Percentiles rank a stretch among this genome's conserved stretches.
Conservation (phyloP, 768 basidiomycete species). For the Antrodiella citrinella region DNA sequence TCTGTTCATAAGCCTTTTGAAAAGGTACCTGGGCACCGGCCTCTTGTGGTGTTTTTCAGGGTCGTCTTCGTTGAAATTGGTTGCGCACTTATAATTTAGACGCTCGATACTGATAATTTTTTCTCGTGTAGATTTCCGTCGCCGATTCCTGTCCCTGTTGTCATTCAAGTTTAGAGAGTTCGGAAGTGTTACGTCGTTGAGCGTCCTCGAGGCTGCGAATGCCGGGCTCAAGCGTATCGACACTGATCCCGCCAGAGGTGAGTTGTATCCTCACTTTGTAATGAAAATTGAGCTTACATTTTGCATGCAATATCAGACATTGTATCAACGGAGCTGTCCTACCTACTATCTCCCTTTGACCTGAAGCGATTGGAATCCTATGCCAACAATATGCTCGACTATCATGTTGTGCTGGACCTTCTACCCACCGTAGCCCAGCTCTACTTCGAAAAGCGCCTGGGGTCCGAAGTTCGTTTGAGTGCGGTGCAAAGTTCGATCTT, state of each 20-base stretch:
- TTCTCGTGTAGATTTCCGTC: constrained; percentile 72
- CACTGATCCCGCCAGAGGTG: constrained; percentile 30
- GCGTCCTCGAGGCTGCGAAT: constrained; percentile 81
- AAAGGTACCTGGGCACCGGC: not conserved
- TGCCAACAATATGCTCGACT: constrained; percentile 92
- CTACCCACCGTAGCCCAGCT: constrained; percentile 75
- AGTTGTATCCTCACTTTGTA: constrained; percentile 3
- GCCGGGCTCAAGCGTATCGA: constrained; percentile 43
- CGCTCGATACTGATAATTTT: not conserved
- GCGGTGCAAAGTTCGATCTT: constrained; percentile 90
- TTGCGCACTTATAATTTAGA: not conserved
- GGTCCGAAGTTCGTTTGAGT: constrained; percentile 59
- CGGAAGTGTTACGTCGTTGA: constrained; percentile 77
- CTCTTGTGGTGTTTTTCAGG: too few species aligned
- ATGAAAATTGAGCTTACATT: too few species aligned
- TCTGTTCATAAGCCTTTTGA: not conserved
- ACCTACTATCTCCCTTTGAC: constrained; percentile 83
- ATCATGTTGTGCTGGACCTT: constrained; percentile 91
- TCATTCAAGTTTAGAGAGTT: constrained; percentile 97
- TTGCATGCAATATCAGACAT: constrained; percentile 31
- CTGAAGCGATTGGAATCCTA: constrained; percentile 94
- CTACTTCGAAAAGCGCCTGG: constrained; percentile 74
- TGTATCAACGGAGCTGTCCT: constrained; percentile 42
- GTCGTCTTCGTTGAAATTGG: not conserved
- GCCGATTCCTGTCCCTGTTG: constrained; percentile 80